A percentile compares a stretch with the other conserved stretches of the same genome.
Conservation (phyloP, 805 yeast species). For the Danielia oregonensis region DNA sequence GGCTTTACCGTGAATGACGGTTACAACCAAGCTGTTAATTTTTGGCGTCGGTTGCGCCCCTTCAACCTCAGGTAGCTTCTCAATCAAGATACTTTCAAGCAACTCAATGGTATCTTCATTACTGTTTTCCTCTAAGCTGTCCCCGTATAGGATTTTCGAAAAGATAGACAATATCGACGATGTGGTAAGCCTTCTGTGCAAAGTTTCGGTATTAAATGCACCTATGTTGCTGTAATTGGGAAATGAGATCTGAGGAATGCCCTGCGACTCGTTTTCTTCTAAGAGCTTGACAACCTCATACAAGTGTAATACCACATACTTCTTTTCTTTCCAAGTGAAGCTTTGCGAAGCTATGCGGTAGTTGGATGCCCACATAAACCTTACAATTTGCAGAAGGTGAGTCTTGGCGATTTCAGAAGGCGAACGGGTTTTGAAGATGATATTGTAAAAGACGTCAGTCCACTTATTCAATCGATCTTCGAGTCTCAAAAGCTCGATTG, state of each 20-base stretch:
- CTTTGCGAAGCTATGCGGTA: slow-evolving; percentile 20
- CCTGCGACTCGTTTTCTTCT: background rate
- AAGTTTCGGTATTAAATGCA: slow-evolving; percentile 43
- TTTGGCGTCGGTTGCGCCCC: background rate
- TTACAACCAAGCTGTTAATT: slow-evolving; percentile 8
- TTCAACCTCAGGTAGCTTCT: slow-evolving; percentile 9
- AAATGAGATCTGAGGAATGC: slow-evolving; percentile 34
- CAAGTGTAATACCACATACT: slow-evolving; percentile 32
- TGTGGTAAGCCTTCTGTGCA: slow-evolving; percentile 64
- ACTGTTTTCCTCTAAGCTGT: slow-evolving; percentile 17
- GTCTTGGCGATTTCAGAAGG: background rate
- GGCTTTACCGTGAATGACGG: slow-evolving; percentile 13
- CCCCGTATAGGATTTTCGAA: slow-evolving; percentile 44
- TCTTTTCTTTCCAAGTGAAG: slow-evolving; percentile 28
- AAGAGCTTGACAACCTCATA: slow-evolving; percentile 35
- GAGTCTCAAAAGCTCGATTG: slow-evolving; percentile 36
- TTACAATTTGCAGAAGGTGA: slow-evolving; percentile 1
- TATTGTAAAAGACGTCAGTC: slow-evolving; percentile 35
- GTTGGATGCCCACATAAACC: slow-evolving; percentile 31
- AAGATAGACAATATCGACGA: slow-evolving; percentile 66
- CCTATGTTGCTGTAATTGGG: slow-evolving; percentile 63
- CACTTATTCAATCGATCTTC: slow-evolving; percentile 47
- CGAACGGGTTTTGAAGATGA: slow-evolving; percentile 7
- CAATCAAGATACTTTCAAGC: slow-evolving; percentile 46
- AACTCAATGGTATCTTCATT: slow-evolving; percentile 30